Evolutionary conservation across 768 basidiomycete genomes (phyloP).

Genomic region (Lentinula raphanica): DNA sequence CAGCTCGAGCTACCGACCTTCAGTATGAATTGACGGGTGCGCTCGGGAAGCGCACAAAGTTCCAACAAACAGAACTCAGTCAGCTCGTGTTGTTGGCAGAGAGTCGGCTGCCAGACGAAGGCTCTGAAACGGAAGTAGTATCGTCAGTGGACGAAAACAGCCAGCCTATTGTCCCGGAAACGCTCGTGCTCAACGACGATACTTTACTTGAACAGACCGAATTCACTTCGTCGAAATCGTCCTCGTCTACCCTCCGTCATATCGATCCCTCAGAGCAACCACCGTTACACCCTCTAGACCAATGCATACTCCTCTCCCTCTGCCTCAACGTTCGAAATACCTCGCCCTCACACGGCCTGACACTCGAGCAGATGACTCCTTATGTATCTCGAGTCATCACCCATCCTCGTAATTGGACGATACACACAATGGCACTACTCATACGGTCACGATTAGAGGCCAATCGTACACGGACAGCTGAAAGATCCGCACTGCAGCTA

Average conservation of each 20-base stretch:
- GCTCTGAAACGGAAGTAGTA: slow-evolving; percentile 10
- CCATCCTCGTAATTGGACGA: slow-evolving; percentile 91
- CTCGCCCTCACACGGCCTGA: slow-evolving; percentile 85
- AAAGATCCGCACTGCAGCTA: slow-evolving; percentile 87
- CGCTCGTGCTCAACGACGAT: slow-evolving; percentile 86
- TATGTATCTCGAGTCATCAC: slow-evolving; percentile 87
- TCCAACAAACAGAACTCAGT: slow-evolving; percentile 76
- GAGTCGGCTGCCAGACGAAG: slow-evolving; percentile 48
- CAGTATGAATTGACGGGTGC: slow-evolving; percentile 92
- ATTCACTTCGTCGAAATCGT: slow-evolving; percentile 71
- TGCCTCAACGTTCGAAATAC: slow-evolving; percentile 89
- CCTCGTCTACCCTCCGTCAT: slow-evolving; percentile 51
- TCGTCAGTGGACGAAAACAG: slow-evolving; percentile 7
- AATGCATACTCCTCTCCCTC: slow-evolving; percentile 85
- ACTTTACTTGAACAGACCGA: slow-evolving; percentile 91
- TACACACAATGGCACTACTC: slow-evolving; percentile 94
- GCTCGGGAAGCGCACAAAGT: slow-evolving; percentile 90
- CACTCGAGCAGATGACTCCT: slow-evolving; percentile 86
- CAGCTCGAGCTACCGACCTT: slow-evolving; percentile 71
- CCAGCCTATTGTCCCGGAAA: slow-evolving; percentile 58
- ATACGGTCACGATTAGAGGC: slow-evolving; percentile 90
- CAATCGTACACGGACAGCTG: slow-evolving; percentile 84
- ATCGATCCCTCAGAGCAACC: slow-evolving; percentile 84
- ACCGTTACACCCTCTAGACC: slow-evolving; percentile 86
- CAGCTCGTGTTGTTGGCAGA: slow-evolving; percentile 95